Evolutionary conservation across 106 monocot genomes (phyloP).

Genomic region (Gastrodia elata): DNA sequence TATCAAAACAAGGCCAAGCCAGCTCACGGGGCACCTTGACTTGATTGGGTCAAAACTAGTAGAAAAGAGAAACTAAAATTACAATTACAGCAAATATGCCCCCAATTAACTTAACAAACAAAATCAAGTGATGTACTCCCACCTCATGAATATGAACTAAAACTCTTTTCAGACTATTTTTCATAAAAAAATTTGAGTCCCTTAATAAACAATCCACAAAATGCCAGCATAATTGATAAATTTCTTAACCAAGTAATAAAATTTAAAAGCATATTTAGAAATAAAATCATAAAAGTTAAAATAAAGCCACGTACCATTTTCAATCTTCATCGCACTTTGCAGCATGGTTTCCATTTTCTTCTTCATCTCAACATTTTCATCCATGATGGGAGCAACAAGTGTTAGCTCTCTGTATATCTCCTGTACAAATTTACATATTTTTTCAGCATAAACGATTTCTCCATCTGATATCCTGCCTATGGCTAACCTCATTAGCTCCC

Average conservation of each 20-base stretch:
- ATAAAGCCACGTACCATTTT: slow-evolving; percentile 58
- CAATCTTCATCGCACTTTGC: slow-evolving; percentile 87
- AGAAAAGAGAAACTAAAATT: neutral
- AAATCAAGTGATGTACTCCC: neutral
- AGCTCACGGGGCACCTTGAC: too few species aligned
- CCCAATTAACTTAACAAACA: neutral
- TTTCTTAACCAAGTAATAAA: neutral
- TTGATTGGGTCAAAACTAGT: neutral
- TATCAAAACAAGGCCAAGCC: too few species aligned
- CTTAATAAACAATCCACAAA: neutral
- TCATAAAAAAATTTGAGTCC: neutral
- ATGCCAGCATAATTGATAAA: neutral
- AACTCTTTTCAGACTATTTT: neutral
- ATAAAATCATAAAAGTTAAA: neutral
- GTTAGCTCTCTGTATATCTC: slow-evolving; percentile 78
- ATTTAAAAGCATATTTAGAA: neutral
- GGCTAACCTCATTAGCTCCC: slow-evolving; percentile 93
- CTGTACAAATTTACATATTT: slow-evolving; percentile 75
- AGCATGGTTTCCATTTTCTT: slow-evolving; percentile 98
- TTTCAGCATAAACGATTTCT: slow-evolving; percentile 86
- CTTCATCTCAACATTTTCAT: slow-evolving; percentile 91
- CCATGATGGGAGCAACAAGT: slow-evolving; percentile 69
- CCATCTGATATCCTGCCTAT: slow-evolving; percentile 96
- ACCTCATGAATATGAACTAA: neutral
- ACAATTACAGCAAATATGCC: neutral